A percentile compares a stretch with the other conserved stretches of the same genome.
phyloP scores from a whole-genome alignment of 2,329 filamentous ascomycete species.

The Chrysoporthe deuterocubensis region DNA sequence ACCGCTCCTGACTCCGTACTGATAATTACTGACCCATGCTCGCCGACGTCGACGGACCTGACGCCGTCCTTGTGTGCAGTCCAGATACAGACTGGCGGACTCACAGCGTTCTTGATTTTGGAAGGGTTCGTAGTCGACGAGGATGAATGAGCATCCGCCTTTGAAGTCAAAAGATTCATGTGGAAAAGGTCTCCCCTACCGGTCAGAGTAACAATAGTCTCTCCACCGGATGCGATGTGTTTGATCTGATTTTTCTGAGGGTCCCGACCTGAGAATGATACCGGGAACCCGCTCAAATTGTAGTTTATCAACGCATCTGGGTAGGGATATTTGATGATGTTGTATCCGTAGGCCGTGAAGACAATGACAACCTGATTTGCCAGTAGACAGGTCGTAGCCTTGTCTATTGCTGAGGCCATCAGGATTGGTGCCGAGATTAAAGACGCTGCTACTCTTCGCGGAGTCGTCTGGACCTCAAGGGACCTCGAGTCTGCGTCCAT shows the following conservation, averaged over 20 bases:
- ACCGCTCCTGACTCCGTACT: constrained; percentile 91
- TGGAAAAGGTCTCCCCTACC: constrained; percentile 87
- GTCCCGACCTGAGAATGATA: constrained; percentile 66
- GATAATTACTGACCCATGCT: constrained; percentile 93
- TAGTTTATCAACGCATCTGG: constrained; percentile 69
- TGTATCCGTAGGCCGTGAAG: constrained; percentile 94
- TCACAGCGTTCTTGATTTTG: constrained; percentile 84
- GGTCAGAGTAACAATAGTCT: constrained; percentile 89
- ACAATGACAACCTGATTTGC: constrained; percentile 90
- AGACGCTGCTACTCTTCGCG: constrained; percentile 86
- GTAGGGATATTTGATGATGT: constrained; percentile 82
- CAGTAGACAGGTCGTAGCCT: constrained; percentile 82
- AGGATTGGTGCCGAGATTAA: constrained; percentile 74
- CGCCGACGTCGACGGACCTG: constrained; percentile 83
- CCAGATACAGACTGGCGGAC: constrained; percentile 82
- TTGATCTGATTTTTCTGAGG: constrained; percentile 68
- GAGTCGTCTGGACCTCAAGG: constrained; percentile 78
- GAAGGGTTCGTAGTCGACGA: constrained; percentile 89
- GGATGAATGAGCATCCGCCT: constrained; percentile 62
- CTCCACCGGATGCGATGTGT: constrained; percentile 81
- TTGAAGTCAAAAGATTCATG: constrained; percentile 69
- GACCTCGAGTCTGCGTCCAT: constrained; percentile 95
- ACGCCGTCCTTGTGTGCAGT: constrained; percentile 85
- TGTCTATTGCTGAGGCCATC: constrained; percentile 86
- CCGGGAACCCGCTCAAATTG: constrained; percentile 65